Conservation (phyloP, 2,329 filamentous ascomycete genomes). For the Aspergillus niger region DNA sequence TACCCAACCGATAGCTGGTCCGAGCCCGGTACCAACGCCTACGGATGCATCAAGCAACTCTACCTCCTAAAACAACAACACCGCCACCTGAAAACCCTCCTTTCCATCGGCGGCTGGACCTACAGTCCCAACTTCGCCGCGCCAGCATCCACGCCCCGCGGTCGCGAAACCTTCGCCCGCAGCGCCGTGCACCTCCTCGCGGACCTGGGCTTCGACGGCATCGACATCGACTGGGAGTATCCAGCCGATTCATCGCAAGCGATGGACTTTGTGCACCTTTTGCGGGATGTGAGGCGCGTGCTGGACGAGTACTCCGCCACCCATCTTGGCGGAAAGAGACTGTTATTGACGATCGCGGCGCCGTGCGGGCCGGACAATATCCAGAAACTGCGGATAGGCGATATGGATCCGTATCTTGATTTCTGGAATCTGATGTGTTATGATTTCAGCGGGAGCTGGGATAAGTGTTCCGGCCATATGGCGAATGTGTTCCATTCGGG, state of each 20-base stretch:
- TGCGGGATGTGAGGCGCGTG: constrained; percentile 33
- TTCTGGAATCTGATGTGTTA: constrained; percentile 74
- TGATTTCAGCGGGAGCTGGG: constrained; percentile 83
- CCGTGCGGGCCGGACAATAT: constrained; percentile 24
- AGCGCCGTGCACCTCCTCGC: constrained; percentile 74
- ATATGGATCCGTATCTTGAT: constrained; percentile 52
- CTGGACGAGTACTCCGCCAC: constrained; percentile 5
- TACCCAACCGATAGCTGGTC: constrained; percentile 68
- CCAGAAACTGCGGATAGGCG: constrained; percentile 38
- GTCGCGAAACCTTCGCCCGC: constrained; percentile 65
- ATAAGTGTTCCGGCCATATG: constrained; percentile 70
- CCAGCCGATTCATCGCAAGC: constrained; percentile 35
- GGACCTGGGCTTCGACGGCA: constrained; percentile 67
- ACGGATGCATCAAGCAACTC: constrained; percentile 76
- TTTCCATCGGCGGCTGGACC: constrained; percentile 81
- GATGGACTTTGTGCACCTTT: constrained; percentile 34
- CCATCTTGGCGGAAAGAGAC: constrained; percentile 34
- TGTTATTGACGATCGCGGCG: constrained; percentile 49
- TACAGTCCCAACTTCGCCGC: constrained; percentile 71
- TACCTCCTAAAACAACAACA: constrained; percentile 73
- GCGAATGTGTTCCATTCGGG: constrained; percentile 70
- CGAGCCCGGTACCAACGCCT: constrained; percentile 70
- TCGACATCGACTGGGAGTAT: constrained; percentile 47
- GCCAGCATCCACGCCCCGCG: constrained; percentile 61
- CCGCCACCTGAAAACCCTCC: constrained; percentile 73